Base-by-base conservation (phyloP, 129 eudicot genomes). In the Mikania micrantha region DNA sequence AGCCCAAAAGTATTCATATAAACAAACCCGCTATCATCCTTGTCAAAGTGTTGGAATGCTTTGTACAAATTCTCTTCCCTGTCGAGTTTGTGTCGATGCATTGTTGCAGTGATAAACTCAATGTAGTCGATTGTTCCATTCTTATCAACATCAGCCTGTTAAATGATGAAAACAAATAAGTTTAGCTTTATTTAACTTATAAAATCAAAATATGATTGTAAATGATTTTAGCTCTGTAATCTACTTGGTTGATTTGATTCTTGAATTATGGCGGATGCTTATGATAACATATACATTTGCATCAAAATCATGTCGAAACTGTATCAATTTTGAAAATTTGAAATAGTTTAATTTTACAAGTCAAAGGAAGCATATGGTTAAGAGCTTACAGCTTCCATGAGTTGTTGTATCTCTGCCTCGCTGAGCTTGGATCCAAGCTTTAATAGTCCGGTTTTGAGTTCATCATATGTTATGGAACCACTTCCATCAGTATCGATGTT, bases 401-500 rank as follows among this genome's bases (percentile, higher is more conserved):
- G 79, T 71, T 88, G 87, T 67, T 78, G 75, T 44, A 92, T 82
- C 71, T 92, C 98, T 44, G 79, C 45, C 74, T 88, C 96, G 2
- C 69, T 56, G 9, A 88, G 89, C 74, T 74, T 82, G 25, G 96
- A 92, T 45, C 98, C 98, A 6, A 92, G 91, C 83, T 84, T 92
- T 34, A 88, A 29, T 58, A 92, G 49, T 15, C 98, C 98, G 0
- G 48, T 66, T 70, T 85, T 86, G 16, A 92, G 95, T 73, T 92
- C 98, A 27, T 92, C 95, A 4, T 82, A 80, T 21, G 98, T 92
- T 70, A 92, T 92, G 31, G 88, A 77, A 41, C 96, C 96, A 60
- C 92, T 92, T 80, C 89, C 59, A 65, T 92, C 98, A 0, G 98
- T 92, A 47, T 92, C 98, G 35, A 92, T 88, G 80, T 88, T 92